These are phyloP conservation scores for Esteya vermicola DNA, from an alignment of 2,329 filamentous ascomycete genomes.

Conservation along the genomic window DNA sequence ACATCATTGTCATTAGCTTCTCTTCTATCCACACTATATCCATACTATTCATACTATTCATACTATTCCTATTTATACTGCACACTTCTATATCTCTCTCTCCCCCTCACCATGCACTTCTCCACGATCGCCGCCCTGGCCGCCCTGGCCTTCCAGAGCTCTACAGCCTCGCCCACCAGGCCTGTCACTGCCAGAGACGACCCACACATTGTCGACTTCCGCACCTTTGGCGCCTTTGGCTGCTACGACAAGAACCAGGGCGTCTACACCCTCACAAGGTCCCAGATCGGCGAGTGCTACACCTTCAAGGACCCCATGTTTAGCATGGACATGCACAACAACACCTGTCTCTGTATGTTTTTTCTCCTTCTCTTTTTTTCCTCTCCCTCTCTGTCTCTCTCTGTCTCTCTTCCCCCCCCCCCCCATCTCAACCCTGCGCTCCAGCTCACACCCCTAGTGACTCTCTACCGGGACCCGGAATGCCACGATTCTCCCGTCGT, in stretches of 20 bases:
- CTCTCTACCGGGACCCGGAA: slow-evolving; percentile 3
- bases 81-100: no score
- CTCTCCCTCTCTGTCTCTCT: no score
- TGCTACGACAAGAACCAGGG: slow-evolving; percentile 10
- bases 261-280: slow-evolving; percentile 8
- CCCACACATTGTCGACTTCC: slow-evolving; percentile 10
- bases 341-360: slow-evolving; percentile 6
- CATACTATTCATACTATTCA: no score
- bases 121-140: not conserved
- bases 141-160: not conserved
- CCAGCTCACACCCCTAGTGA: slow-evolving; percentile 2
- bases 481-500: slow-evolving; percentile 2
- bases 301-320: slow-evolving; percentile 6
- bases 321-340: slow-evolving; percentile 4
- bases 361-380: not conserved
- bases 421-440: no score
- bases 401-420: no score
- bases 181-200: no score
- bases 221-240: slow-evolving; percentile 8
- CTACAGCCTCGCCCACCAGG: not conserved
- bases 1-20: no score
- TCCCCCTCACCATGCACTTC: slow-evolving; percentile 5
- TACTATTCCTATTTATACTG: no score
- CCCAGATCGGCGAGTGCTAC: slow-evolving; percentile 3
- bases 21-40: no score